phyloP scores from a whole-genome alignment of 768 basidiomycete species.

The Russula brevipes region DNA sequence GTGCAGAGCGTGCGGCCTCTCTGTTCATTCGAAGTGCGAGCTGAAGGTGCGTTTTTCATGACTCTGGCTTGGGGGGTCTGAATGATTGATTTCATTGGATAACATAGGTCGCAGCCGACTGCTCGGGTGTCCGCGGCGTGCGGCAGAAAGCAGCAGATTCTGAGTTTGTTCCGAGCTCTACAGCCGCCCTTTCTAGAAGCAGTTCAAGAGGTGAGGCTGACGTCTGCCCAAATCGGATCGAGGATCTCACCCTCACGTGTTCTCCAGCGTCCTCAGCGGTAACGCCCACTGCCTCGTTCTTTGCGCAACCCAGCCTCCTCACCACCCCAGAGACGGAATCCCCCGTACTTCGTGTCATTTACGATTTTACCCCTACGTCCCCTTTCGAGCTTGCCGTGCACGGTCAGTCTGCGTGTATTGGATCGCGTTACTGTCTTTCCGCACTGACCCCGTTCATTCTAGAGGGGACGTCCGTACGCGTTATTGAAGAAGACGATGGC shows the following conservation, averaged over 20 bases:
- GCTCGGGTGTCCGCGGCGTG: conserved; percentile 35
- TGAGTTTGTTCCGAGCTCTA: conserved; percentile 29
- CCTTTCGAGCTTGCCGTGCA: conserved; percentile 69
- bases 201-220: conserved; percentile 28
- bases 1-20: conserved; percentile 69
- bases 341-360: conserved; percentile 58
- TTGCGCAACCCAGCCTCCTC: conserved; percentile 40
- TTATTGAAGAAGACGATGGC: conserved; percentile 78
- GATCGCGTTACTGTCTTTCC: neutral
- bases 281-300: conserved; percentile 53
- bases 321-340: conserved; percentile 41
- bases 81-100: conserved; percentile 12
- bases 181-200: conserved; percentile 35
- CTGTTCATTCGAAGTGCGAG: conserved; percentile 82
- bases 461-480: conserved; percentile 61
- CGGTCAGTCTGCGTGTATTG: conserved; percentile 39
- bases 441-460: conserved; percentile 11
- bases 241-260: conserved; percentile 23
- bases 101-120: conserved; percentile 68
- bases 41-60: conserved; percentile 54
- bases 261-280: conserved; percentile 19
- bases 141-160: conserved; percentile 24
- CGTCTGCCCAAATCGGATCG: conserved; percentile 13
- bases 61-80: conserved; percentile 4
- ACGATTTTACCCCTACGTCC: conserved; percentile 69